Evolutionary conservation across 176 grass and related monocot genomes (phyloP), one percentile per base, ranked within the genome.

Genomic region (Calamus simplicifolius): DNA sequence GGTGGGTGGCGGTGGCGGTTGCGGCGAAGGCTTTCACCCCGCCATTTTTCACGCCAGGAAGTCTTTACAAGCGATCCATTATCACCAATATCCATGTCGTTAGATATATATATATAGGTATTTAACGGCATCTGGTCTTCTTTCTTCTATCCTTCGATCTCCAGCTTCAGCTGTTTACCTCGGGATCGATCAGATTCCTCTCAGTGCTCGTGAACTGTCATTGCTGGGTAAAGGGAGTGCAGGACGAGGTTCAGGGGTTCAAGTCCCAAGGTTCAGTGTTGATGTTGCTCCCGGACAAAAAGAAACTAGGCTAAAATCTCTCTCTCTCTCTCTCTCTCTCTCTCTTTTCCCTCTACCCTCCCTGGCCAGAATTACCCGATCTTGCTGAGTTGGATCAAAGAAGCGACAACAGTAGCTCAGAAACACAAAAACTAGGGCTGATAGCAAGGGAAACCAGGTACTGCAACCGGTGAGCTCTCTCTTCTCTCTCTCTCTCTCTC

Each of bases 1-100:
- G 54, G 19, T 56, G 19, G 54, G 18, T 56, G 17, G 19, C 54
- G 54, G 18, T 56, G 17, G 19, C 54, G 7, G 54, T 56, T 56
- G 54, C 54, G 54, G 54, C 54, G 54, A 56, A 56, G 54, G 54
- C 54, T 56, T 13, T 56, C 10, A 23, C 54, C 19, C 54, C 19
- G 19, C 7, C 54, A 25, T 25, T 56, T 21, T 25, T 56, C 53
- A 56, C 53, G 18, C 52, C 52, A 21, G 52, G 19, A 54, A 54
- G 52, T 19, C n/a, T 54, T 21, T n/a, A 54, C 51, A 54, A 18
- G 15, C 2, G 16, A 7, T 19, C 18, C 19, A 19, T 21, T 56
- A 7, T 56, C 23, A 25, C 23, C 23, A 25, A 25, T 14, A 12
- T 43, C 6, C 23, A 56, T 25, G 4, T 25, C 19, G 19, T 21